These are phyloP conservation scores for Pseudonitzschia multistriata DNA, from an alignment of 108 stramenopile species.

Conservation along the genomic window DNA sequence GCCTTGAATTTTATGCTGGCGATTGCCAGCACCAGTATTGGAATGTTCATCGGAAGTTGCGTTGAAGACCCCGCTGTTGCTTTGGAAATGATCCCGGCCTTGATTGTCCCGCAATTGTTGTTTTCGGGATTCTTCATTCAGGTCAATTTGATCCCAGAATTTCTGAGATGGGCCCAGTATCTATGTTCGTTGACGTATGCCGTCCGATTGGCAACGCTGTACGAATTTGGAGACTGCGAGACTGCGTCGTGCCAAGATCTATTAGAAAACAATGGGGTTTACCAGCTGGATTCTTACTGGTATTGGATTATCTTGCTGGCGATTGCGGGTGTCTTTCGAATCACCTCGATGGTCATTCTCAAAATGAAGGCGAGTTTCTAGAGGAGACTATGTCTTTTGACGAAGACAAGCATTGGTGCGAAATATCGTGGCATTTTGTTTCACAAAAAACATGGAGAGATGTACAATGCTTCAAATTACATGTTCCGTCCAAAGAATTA, in stretches of 20 bases:
- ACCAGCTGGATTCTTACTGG: conserved; percentile 19
- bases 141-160: conserved; percentile 55
- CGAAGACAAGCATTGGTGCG: not conserved
- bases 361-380: conserved; percentile 42
- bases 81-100: conserved; percentile 56
- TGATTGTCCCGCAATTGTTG: conserved; percentile 83
- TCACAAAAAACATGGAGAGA: no score
- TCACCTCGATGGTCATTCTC: conserved; percentile 35
- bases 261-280: conserved; percentile 14
- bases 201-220: conserved; percentile 53
- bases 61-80: conserved; percentile 64
- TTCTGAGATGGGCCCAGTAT: conserved; percentile 74
- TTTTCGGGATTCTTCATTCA: conserved; percentile 80
- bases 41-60: conserved; percentile 56
- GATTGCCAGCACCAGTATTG: conserved; percentile 58
- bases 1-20: conserved; percentile 50
- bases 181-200: conserved; percentile 71
- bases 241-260: conserved; percentile 39
- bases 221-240: conserved; percentile 48
- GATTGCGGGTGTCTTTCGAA: conserved; percentile 46
- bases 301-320: conserved; percentile 37
- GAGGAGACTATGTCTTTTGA: not conserved
- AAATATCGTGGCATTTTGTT: no score
- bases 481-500: no score
- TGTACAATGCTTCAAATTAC: no score